Evolutionary conservation across 768 basidiomycete species (phyloP), one percentile per base, ranked within the genome.

Genomic region (Steccherinum ochraceum): DNA sequence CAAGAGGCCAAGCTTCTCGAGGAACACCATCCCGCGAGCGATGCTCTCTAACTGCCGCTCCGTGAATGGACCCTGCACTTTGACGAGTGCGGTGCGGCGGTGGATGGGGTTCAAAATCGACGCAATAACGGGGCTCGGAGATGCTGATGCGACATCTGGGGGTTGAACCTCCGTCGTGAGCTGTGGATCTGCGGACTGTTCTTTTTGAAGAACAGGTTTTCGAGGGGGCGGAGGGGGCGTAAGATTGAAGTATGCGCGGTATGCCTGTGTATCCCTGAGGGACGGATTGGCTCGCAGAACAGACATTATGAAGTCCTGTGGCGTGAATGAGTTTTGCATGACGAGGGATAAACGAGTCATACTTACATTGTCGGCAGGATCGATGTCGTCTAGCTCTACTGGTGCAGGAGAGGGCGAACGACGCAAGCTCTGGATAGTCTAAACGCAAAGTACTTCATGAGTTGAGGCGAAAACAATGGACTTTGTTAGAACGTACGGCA

Each of bases 41-140:
- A 99, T 91, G 65, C 93, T 94, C 57, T 95, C 90, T 52, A 98
- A 81, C 61, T 97, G 96, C 5, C 83, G 77, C 67, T 95, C 87
- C 10, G 83, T 87, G 64, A 98, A 98, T 2, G 96, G 96, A 10
- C 94, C 93, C 66, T 98, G 96, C 2, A 98, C 72, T 69, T 98
- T 98, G 59, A 99, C 94, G 13, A 99, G 81, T 3, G 94, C 93
- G 0, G 96, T 95, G 48, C 91, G 86, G 41, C 83, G 79, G 51
- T 82, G 72, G 48, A 89, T 80, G 4, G 94, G 94, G 61, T 93
- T 75, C n/a, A 94, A 74, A 57, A 89, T 84, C n/a, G 84, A 83
- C 4, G 80, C 76, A 53, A 87, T 69, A 57, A 86, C 72, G 5
- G 76, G 79, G 52, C 71, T 82, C 5, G 75, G 72, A 1, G 67